Percentiles rank a stretch among this genome's conserved stretches.
Conservation (phyloP, 208 protist genomes). For the Naegleria gruberi region DNA sequence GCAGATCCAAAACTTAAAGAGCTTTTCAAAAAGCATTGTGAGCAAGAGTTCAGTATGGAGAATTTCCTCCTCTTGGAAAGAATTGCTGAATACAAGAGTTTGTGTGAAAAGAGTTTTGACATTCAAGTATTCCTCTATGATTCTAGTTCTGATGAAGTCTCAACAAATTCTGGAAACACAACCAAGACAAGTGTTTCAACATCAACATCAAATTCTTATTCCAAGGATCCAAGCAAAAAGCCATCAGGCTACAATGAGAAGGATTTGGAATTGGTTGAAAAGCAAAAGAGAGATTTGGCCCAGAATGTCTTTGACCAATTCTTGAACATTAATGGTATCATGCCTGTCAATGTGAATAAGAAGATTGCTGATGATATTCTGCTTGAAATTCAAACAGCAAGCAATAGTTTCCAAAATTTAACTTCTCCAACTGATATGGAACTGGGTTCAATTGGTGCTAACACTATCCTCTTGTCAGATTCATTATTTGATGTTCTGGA, state of each 20-base stretch:
- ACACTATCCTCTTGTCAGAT: no score
- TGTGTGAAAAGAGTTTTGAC: background rate
- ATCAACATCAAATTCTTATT: background rate
- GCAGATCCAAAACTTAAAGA: background rate
- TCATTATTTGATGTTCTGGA: no score
- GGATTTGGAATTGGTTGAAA: background rate
- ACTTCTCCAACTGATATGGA: no score
- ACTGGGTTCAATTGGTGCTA: no score
- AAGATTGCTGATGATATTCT: background rate
- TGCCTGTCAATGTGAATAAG: background rate
- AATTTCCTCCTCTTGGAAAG: background rate
- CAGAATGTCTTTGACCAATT: background rate
- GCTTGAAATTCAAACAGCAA: background rate
- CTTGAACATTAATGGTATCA: background rate
- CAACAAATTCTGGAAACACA: background rate
- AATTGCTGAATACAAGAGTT: background rate
- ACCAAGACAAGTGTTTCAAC: background rate
- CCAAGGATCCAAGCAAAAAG: no score
- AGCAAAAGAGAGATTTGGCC: background rate
- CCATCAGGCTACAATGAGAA: background rate
- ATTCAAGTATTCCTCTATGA: background rate
- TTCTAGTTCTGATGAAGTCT: background rate
- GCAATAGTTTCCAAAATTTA: no score
- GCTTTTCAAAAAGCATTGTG: background rate
- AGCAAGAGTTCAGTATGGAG: background rate